Base-by-base conservation (phyloP, 371 early-diverging fungal genomes). In the Rhizopus delemar region DNA sequence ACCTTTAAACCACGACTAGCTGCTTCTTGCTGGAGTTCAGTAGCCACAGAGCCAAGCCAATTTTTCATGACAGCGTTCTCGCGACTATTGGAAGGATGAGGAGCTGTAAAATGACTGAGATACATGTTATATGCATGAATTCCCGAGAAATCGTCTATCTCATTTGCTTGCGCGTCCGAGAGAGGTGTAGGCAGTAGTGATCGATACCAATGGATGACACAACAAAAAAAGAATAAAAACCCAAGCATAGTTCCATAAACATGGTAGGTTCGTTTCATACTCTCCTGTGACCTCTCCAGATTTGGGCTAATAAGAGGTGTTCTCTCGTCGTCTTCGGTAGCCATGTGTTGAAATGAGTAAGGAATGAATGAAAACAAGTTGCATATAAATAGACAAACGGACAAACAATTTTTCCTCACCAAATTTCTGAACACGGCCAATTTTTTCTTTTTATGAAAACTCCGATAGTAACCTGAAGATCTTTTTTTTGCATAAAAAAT, bases 81-180 rank as follows among this genome's bases (percentile, higher is more conserved):
- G n/a, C 77, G 78, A 12, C 76, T 70, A 51, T 83, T 86, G 34
- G 73, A 69, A 2, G 86, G 71, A 45, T 84, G 84, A 12, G 86
- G 86, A 36, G 66, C 69, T 35, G 68, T 75, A 34, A 83, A 80
- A n/a, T 70, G 70, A 41, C 63, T 70, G 39, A 86, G 60, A 49
- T 86, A 83, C 16, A 58, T 69, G 28, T 83, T 68, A 61, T 77
- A 86, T 1, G 83, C 82, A 57, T 78, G 78, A 29, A 78, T 56
- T 8, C 82, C 81, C 6, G 83, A 56, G 53, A 83, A 83, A 15
- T 57, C 78, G 57, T 69, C 60, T 13, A 48, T 8, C 13, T 63
- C 39, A 2, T 57, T 65, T 5, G 68, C 68, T 57, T 68, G 57
- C 4, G 56, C 63, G 29, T 78, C 76, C n/a, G 76, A 68, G 22